These are phyloP conservation scores for Simplicillium sp. DNA, from an alignment of 2,329 filamentous ascomycete genomes.

Conservation along the genomic window DNA sequence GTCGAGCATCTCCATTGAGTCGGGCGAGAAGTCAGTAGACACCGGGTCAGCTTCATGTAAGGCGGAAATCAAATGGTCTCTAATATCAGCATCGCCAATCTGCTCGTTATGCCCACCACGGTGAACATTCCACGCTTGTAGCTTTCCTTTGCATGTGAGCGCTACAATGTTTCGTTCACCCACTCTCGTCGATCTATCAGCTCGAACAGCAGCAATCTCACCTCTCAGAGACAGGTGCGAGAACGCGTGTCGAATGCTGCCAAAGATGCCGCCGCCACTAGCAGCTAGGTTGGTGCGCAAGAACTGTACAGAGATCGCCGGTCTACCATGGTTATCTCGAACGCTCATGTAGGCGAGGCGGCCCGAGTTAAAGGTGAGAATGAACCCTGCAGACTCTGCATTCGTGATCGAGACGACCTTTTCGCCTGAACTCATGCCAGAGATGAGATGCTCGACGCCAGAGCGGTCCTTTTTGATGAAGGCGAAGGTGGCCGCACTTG, in stretches of 20 bases:
- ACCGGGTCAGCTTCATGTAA: conserved; percentile 46
- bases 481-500: conserved; percentile 74
- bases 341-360: conserved; percentile 79
- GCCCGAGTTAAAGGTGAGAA: conserved; percentile 77
- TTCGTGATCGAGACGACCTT: conserved; percentile 67
- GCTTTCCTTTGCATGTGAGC: conserved; percentile 63
- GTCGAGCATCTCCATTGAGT: conserved; percentile 67
- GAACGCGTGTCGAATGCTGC: conserved; percentile 70
- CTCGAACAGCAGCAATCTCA: conserved; percentile 71
- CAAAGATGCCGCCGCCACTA: conserved; percentile 59
- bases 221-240: conserved; percentile 61
- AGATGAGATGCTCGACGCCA: conserved; percentile 66
- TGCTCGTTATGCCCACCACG: conserved; percentile 76
- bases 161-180: conserved; percentile 81
- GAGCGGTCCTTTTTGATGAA: conserved; percentile 74
- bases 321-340: conserved; percentile 78
- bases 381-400: conserved; percentile 77
- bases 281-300: conserved; percentile 53
- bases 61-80: conserved; percentile 52
- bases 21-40: conserved; percentile 37
- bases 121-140: conserved; percentile 83
- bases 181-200: conserved; percentile 60
- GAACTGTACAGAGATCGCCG: conserved; percentile 69
- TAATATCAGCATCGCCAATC: conserved; percentile 61
- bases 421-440: conserved; percentile 71